Evolutionary conservation across 2,329 filamentous ascomycete genomes (phyloP).

Genomic region (Drechslerella dactyloides): DNA sequence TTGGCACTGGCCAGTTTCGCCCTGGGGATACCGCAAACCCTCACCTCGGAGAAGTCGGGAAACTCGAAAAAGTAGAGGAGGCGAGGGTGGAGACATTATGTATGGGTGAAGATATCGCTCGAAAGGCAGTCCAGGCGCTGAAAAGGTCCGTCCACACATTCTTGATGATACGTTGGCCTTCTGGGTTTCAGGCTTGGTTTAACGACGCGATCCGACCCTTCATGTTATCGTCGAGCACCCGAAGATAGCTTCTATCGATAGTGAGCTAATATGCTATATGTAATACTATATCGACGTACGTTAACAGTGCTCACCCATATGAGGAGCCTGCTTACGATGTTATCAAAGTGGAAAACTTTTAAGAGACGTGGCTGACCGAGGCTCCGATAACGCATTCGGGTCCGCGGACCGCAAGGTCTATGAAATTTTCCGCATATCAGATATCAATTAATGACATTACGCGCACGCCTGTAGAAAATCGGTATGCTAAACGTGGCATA

Average conservation of each 20-base stretch:
- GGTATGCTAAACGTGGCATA: too few relatives aligned
- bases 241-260: too few relatives aligned
- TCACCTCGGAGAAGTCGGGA: constrained; percentile 66
- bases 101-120: constrained; percentile 65
- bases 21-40: constrained; percentile 69
- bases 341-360: constrained; percentile 63
- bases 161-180: constrained; percentile 14
- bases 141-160: constrained; percentile 64
- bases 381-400: not conserved
- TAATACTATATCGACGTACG: too few relatives aligned
- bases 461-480: not conserved
- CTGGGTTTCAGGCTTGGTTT: too few relatives aligned
- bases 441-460: too few relatives aligned
- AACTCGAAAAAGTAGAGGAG: constrained; percentile 68
- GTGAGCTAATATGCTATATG: too few relatives aligned
- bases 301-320: constrained; percentile 63
- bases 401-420: too few relatives aligned
- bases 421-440: too few relatives aligned
- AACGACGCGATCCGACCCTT: too few relatives aligned
- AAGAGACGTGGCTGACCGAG: constrained; percentile 6
- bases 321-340: constrained; percentile 64
- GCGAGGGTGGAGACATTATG: constrained; percentile 69
- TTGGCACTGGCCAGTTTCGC: constrained; percentile 70
- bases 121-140: constrained; percentile 68
- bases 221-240: too few relatives aligned